Conservation (phyloP, 140 eudicot genomes). For the Cichorium intybus region DNA sequence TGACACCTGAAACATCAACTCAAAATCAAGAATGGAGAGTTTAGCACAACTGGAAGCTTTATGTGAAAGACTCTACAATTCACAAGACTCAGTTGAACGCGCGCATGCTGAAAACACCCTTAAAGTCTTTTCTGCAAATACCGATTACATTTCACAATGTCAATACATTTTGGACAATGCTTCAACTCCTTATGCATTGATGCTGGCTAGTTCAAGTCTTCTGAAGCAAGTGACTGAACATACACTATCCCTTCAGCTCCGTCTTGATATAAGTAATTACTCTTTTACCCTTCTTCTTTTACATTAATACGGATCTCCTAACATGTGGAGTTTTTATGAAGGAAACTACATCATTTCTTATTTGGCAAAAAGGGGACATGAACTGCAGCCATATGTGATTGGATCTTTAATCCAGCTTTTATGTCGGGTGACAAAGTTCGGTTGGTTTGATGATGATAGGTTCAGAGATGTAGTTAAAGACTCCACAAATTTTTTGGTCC, state of each 20-base stretch:
- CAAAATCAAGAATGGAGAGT: conserved; percentile 74
- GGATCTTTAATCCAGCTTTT: conserved; percentile 87
- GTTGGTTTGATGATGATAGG: conserved; percentile 94
- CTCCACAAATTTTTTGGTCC: conserved; percentile 71
- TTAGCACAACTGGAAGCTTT: conserved; percentile 90
- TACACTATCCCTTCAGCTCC: conserved; percentile 82
- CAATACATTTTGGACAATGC: conserved; percentile 97
- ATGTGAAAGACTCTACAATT: conserved; percentile 94
- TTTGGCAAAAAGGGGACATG: conserved; percentile 92
- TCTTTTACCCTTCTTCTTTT: conserved; percentile 23
- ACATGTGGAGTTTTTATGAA: conserved; percentile 45
- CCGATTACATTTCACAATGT: conserved; percentile 85
- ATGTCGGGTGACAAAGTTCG: conserved; percentile 91
- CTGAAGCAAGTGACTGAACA: conserved; percentile 99
- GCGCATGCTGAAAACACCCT: conserved; percentile 95
- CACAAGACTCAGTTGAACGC: conserved; percentile 94
- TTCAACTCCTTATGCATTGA: conserved; percentile 86
- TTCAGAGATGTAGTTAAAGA: conserved; percentile 84
- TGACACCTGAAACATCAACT: conserved; percentile 49
- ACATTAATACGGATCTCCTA: neutral
- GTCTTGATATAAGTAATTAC: conserved; percentile 92
- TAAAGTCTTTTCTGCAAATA: conserved; percentile 82
- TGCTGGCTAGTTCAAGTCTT: conserved; percentile 98
- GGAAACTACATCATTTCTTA: conserved; percentile 88
- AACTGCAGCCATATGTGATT: conserved; percentile 78